These are phyloP conservation scores for Phalaenopsis hybrid DNA, from an alignment of 116 monocot genomes.

Conservation along the genomic window DNA sequence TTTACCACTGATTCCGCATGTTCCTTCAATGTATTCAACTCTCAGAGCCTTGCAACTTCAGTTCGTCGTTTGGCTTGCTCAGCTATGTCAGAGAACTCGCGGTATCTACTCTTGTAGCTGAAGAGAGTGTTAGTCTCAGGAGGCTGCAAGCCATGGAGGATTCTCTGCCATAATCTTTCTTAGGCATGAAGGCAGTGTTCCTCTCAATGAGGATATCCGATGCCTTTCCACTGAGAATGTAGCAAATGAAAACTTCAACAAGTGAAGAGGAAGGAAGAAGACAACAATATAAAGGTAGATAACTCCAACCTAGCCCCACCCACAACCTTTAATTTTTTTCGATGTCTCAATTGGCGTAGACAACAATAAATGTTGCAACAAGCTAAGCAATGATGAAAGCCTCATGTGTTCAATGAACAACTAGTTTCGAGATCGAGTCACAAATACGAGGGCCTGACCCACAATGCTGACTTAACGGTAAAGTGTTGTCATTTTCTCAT, in stretches of 20 bases:
- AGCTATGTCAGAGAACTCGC: slow-evolving; percentile 90
- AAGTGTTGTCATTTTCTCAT: slow-evolving; percentile 69
- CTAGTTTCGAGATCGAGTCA: slow-evolving; percentile 84
- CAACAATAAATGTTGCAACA: slow-evolving; percentile 76
- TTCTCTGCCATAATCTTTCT: slow-evolving; percentile 87
- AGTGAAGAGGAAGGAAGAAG: slow-evolving; percentile 69
- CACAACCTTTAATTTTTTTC: slow-evolving; percentile 70
- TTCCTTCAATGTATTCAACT: slow-evolving; percentile 65
- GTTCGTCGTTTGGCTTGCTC: slow-evolving; percentile 88
- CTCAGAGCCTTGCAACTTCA: slow-evolving; percentile 80
- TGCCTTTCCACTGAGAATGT: slow-evolving; percentile 80
- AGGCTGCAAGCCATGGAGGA: slow-evolving; percentile 82
- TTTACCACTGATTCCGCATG: slow-evolving; percentile 78
- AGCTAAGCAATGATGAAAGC: slow-evolving; percentile 75
- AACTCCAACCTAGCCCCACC: slow-evolving; percentile 92
- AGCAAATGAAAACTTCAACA: slow-evolving; percentile 73
- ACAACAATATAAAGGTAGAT: slow-evolving; percentile 87
- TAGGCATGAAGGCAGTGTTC: slow-evolving; percentile 86
- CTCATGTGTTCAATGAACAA: slow-evolving; percentile 66
- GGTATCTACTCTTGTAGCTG: slow-evolving; percentile 71
- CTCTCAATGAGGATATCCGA: slow-evolving; percentile 75
- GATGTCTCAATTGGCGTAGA: slow-evolving; percentile 81
- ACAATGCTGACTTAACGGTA: slow-evolving; percentile 90
- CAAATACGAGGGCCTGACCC: slow-evolving; percentile 81
- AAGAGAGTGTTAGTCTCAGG: slow-evolving; percentile 39